phyloP scores from a whole-genome alignment of 208 protist genomes.

The Leishmania martiniquensis region DNA sequence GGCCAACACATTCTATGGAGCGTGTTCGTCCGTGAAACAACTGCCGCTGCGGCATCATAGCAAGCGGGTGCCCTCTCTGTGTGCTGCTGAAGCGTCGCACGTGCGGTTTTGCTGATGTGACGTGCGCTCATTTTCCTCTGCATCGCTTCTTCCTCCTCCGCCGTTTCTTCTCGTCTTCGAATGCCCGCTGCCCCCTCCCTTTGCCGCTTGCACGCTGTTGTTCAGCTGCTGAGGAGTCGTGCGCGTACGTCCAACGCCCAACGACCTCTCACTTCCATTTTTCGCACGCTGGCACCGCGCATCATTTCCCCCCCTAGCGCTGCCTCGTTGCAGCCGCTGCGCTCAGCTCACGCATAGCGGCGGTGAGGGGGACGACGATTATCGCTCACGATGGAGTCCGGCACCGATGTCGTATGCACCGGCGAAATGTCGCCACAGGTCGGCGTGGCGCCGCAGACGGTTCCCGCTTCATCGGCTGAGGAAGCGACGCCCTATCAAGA shows the following conservation, averaged over 20 bases:
- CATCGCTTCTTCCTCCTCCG: not conserved
- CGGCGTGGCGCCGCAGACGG: constrained; percentile 15
- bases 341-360: not conserved
- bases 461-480: constrained; percentile 13
- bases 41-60: not conserved
- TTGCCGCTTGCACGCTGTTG: not conserved
- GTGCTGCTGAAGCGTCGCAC: no score
- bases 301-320: not conserved
- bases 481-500: constrained; percentile 66
- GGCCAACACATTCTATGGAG: not conserved
- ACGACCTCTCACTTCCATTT: no score
- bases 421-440: constrained; percentile 1
- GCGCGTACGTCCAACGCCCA: not conserved
- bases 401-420: constrained; percentile 15
- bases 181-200: not conserved
- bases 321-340: not conserved
- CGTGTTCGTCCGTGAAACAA: no score
- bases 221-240: not conserved
- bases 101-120: not conserved
- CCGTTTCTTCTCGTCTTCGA: not conserved
- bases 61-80: not conserved
- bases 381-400: constrained; percentile 4
- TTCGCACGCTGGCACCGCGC: not conserved
- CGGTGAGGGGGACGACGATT: not conserved
- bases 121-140: not conserved